Evolutionary conservation across 208 protist genomes (phyloP), one percentile per base, ranked within the genome.

Genomic region (Trypanosoma platydactyli): DNA sequence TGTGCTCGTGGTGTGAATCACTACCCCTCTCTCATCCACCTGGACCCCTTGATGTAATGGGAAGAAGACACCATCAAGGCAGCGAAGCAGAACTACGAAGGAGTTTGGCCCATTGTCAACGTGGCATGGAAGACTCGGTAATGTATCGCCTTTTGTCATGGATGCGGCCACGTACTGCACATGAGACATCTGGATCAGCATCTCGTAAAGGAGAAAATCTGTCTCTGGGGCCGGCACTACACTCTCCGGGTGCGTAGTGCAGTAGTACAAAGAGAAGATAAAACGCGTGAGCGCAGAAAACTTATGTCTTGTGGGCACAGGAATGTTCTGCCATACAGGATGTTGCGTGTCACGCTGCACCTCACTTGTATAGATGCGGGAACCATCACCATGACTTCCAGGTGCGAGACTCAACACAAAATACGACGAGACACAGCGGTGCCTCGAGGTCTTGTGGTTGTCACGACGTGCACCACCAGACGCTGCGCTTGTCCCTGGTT

Each of bases 21-120:
- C 50, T 12, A 30, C 20, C 18, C 38, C 66, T 44, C 38, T 46
- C 42, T 64, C 53, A 54, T 58, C 62, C 13, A 65, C 1, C 30
- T 56, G 50, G 35, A 71, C 30, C 0, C 71, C 69, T 50, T 77
- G 63, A 29, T 71, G 64, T 38, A 67, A 29, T 24, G 79, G 83
- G 16, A 77, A 68, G 60, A 89, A 89, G 33, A 89, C 41, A 45
- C 83, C 83, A 53, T 86, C 83, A 16, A 9, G 29, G 65, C 75
- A 89, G 24, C 64, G 67, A 9, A 89, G 45, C 25, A 79, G 56
- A 18, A 89, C 35, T 22, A 73, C 72, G 61, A 74, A 71, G 1
- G 66, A 66, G 41, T 64, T 51, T 15, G 35, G 16, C 5, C 74
- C 56, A 25, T 50, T 65, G n/a, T 76, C 68, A 0, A 76, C 60